phyloP scores from a whole-genome alignment of 2,329 filamentous ascomycete species.

The Exophiala xenobiotica region DNA sequence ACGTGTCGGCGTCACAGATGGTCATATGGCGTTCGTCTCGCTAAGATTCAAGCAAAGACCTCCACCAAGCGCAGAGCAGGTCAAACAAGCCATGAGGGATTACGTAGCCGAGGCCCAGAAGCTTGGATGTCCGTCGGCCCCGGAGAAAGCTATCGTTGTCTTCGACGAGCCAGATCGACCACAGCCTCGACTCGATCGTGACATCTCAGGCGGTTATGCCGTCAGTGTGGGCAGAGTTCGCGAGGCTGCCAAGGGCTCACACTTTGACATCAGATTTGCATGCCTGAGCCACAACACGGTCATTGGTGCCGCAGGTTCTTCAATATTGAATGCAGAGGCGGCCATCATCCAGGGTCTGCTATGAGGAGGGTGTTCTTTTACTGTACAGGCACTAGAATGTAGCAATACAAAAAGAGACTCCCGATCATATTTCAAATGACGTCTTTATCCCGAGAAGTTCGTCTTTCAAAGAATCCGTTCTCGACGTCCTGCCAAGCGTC shows the following conservation, averaged over 20 bases:
- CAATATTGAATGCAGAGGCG: slow-evolving; percentile 90
- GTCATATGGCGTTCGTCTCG: slow-evolving; percentile 92
- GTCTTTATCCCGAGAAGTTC: background rate
- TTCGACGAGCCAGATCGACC: slow-evolving; percentile 88
- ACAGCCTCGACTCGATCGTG: slow-evolving; percentile 85
- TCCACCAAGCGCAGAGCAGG: slow-evolving; percentile 70
- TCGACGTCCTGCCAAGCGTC: background rate
- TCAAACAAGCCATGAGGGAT: slow-evolving; percentile 73
- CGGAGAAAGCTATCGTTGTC: slow-evolving; percentile 75
- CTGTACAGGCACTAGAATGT: background rate
- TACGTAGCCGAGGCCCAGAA: slow-evolving; percentile 81
- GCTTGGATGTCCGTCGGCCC: slow-evolving; percentile 84
- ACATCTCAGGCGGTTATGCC: slow-evolving; percentile 81
- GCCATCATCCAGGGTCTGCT: slow-evolving; percentile 85
- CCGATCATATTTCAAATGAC: too few species aligned
- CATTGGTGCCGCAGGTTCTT: slow-evolving; percentile 93
- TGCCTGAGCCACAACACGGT: slow-evolving; percentile 89
- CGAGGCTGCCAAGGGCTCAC: slow-evolving; percentile 74
- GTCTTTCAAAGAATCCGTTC: slow-evolving; percentile 2
- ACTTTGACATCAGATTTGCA: slow-evolving; percentile 95
- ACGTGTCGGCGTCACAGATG: slow-evolving; percentile 90
- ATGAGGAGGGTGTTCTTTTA: slow-evolving; percentile 40
- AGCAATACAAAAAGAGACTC: background rate
- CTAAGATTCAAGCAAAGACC: slow-evolving; percentile 76
- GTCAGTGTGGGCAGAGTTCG: slow-evolving; percentile 86